A percentile compares a stretch with the other conserved stretches of the same genome.
phyloP scores from a whole-genome alignment of 495 filamentous ascomycete genomes.

The Aspergillus cristatus region DNA sequence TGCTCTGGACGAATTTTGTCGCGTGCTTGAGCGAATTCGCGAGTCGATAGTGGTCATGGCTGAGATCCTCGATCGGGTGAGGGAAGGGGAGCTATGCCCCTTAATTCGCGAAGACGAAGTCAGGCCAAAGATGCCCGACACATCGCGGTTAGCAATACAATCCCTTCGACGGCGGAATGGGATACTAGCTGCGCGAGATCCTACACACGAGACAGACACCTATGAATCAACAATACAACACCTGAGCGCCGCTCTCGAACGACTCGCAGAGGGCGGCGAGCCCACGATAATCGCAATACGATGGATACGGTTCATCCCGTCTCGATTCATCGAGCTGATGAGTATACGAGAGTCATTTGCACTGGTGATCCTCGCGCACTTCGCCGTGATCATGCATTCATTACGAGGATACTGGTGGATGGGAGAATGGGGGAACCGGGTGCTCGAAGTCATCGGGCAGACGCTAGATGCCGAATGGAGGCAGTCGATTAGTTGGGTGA shows the following conservation, averaged over 20 bases:
- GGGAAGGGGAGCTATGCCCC: conserved; percentile 26
- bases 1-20: conserved; percentile 30
- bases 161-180: conserved; percentile 21
- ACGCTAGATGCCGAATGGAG: conserved; percentile 22
- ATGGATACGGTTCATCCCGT: conserved; percentile 43
- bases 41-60: conserved; percentile 27
- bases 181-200: not conserved
- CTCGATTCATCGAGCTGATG: conserved; percentile 42
- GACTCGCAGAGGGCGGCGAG: conserved; percentile 25
- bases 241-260: conserved; percentile 19
- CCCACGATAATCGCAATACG: conserved; percentile 32
- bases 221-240: conserved; percentile 24
- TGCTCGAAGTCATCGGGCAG: conserved; percentile 25
- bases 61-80: conserved; percentile 21
- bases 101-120: conserved; percentile 16
- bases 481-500: conserved; percentile 28
- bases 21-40: conserved; percentile 33
- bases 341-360: conserved; percentile 44
- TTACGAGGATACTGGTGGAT: conserved; percentile 45
- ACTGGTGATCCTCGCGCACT: conserved; percentile 42
- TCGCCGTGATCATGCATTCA: conserved; percentile 39
- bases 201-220: conserved; percentile 15
- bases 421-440: conserved; percentile 31
- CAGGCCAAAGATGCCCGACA: conserved; percentile 18
- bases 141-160: conserved; percentile 25